Base-by-base conservation (phyloP, 2,329 filamentous ascomycete species). In the Cyphellophora europaea region DNA sequence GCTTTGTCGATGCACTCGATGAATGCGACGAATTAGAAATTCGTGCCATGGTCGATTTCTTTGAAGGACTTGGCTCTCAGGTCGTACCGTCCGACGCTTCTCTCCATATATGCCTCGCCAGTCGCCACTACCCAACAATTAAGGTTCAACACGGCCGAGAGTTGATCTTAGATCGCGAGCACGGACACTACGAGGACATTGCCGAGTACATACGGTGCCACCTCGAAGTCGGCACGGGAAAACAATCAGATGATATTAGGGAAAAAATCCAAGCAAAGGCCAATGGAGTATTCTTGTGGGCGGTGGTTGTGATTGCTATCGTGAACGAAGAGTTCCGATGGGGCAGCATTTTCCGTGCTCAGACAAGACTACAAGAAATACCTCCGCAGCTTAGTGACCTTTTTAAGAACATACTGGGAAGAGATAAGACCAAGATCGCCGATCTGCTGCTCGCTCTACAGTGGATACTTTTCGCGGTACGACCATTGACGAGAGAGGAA, bases 401-500 rank as follows among this genome's bases (percentile, higher is more conserved):
- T 0, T 77, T 79, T 39, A 56, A 54, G 3, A 53, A 70, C 11
- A 69, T 77, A 0, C 36, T 77, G 2, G 60, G 38, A 0, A 58
- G 69, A 11, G 71, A 79, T 33, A 12, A 36, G 0, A 23, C 55
- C 0, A 57, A 71, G 4, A 51, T 53, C 30, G 52, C 65, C 0
- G 52, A 59, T 0, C 42, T 76, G 0, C 40, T 78, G 1, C 31
- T 42, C 6, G 35, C 31, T 15, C 30, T 44, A 5, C 41, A 42
- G 28, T 44, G 38, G 41, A 30, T 44, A 11, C 19, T 44, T 5
- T 47, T 40, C 28, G 37, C 44, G 12, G 17, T 49, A 5, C 42
- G 52, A 0, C 66, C 71, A 0, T 37, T 77, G 0, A 53, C 29
- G 0, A 62, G 53, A 0, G 43, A 58, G 1, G 38, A 44, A 41